A percentile compares a stretch with the other conserved stretches of the same genome.
These are phyloP conservation scores for Piloderma croceum DNA, from an alignment of 768 basidiomycete species.

Conservation along the genomic window DNA sequence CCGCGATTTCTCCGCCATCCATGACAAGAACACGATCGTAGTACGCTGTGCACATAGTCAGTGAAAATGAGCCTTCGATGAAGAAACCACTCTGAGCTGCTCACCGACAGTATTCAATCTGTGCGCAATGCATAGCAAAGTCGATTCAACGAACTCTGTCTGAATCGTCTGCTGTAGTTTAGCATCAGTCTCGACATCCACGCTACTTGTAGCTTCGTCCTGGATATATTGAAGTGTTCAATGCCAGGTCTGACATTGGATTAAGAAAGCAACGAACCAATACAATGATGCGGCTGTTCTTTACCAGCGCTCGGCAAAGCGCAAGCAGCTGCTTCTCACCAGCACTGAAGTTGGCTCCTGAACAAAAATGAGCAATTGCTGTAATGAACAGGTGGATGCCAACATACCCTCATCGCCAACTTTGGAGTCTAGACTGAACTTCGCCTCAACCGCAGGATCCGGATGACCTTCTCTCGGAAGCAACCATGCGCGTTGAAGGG, in stretches of 20 bases:
- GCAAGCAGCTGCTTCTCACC: conserved; percentile 68
- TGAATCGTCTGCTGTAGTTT: conserved; percentile 61
- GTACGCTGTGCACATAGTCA: conserved; percentile 39
- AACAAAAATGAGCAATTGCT: not conserved
- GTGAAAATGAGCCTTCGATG: not conserved
- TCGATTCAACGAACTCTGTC: conserved; percentile 49
- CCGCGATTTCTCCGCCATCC: conserved; percentile 59
- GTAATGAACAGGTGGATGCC: not conserved
- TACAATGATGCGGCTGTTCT: conserved; percentile 54
- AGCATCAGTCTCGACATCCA: conserved; percentile 59
- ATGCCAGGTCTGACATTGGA: conserved; percentile 1
- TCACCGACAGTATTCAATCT: conserved; percentile 52
- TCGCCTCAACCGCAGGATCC: conserved; percentile 48
- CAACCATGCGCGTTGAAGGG: conserved; percentile 56
- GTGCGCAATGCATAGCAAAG: conserved; percentile 53
- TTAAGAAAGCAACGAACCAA: conserved; percentile 32
- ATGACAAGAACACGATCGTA: conserved; percentile 71
- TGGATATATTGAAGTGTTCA: conserved; percentile 15
- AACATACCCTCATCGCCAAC: conserved; percentile 59
- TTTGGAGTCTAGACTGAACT: conserved; percentile 58
- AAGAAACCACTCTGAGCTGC: conserved; percentile 7
- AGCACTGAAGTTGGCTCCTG: conserved; percentile 57
- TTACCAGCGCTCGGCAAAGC: conserved; percentile 55
- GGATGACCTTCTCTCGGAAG: conserved; percentile 43
- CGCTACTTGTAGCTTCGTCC: conserved; percentile 62